phyloP scores from a whole-genome alignment of 768 basidiomycete species.

The Daedaleopsis sinensis region DNA sequence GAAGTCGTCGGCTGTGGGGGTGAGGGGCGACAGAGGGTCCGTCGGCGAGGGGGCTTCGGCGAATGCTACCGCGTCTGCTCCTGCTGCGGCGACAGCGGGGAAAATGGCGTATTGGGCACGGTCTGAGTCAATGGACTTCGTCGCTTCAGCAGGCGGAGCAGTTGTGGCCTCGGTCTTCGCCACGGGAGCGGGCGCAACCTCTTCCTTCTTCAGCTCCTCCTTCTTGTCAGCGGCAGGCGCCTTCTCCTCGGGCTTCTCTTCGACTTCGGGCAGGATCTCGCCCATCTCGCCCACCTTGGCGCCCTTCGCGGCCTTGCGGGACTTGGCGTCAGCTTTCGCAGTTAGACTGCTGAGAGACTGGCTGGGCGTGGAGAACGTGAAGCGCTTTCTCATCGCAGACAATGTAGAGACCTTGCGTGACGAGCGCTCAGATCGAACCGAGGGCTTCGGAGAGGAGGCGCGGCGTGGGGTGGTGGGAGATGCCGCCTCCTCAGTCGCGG shows the following conservation, averaged over 20 bases:
- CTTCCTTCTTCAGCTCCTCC: not conserved
- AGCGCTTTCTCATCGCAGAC: conserved; percentile 58
- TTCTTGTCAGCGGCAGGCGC: not conserved
- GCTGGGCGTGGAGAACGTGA: conserved; percentile 58
- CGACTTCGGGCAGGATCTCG: conserved; percentile 56
- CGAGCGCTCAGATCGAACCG: conserved; percentile 30
- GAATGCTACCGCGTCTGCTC: not conserved
- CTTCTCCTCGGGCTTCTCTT: conserved; percentile 14
- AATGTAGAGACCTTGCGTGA: conserved; percentile 43
- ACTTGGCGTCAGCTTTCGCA: conserved; percentile 24
- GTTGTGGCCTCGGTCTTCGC: conserved; percentile 1
- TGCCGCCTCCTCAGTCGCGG: conserved; percentile 23
- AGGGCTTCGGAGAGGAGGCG: conserved; percentile 33
- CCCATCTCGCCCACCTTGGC: conserved; percentile 69
- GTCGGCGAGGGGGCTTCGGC: not conserved
- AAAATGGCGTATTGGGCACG: conserved; percentile 17
- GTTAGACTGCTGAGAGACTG: conserved; percentile 15
- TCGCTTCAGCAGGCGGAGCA: not conserved
- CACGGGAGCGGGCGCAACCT: not conserved
- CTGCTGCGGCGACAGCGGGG: conserved; percentile 1
- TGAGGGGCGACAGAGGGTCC: conserved; percentile 8
- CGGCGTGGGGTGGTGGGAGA: conserved; percentile 25
- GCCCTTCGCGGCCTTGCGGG: conserved; percentile 29
- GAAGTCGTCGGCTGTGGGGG: conserved; percentile 18
- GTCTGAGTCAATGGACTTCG: not conserved